Evolutionary conservation across 179 eudicot species (phyloP), one percentile per base, ranked within the genome.

Genomic region (Vitellaria paradoxa): DNA sequence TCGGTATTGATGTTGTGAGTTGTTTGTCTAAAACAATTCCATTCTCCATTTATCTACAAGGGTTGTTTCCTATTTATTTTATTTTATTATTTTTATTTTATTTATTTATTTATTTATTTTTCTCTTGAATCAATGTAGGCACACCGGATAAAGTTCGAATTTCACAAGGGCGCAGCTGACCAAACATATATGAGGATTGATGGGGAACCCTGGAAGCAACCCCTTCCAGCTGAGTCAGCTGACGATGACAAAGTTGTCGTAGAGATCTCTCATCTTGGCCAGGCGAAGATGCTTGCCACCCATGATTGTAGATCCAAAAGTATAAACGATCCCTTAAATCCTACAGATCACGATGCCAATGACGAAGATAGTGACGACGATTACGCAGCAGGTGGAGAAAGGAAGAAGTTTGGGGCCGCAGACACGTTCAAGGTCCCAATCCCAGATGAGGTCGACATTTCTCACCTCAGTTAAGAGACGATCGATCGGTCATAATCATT

Each of bases 371-470:
- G 76, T 50, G 73, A 59, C 26, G 97, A 87, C 59, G 93, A 90
- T 15, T 91, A 91, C 18, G 79, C 86, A 14, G 78, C 78, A 8
- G 87, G 71, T 3, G 94, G 82, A 72, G 99, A 91, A 78, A 70
- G 87, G 85, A 89, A 92, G 72, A 96, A 93, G 76, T 96, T 96
- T 78, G 99, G 98, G 59, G 97, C 97, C 18, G 99, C 99, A 0
- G 93, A 88, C 52, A 96, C 98, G 0, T 96, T 30, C 37, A 30
- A 30, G 37, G 37, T 93, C 82, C 90, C 68, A 76, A 79, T 96
- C 65, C 98, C 96, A 20, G 96, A 91, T 21, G 96, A 87, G 76
- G 82, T 90, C 55, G 96, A 96, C 77, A 80, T 93, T 68, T 84
- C 97, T 56, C 93, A 76, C 52, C 87, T 96, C 50, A 86, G 91